Conservation (phyloP, 2,329 filamentous ascomycete genomes). For the Colletotrichum somersetense region DNA sequence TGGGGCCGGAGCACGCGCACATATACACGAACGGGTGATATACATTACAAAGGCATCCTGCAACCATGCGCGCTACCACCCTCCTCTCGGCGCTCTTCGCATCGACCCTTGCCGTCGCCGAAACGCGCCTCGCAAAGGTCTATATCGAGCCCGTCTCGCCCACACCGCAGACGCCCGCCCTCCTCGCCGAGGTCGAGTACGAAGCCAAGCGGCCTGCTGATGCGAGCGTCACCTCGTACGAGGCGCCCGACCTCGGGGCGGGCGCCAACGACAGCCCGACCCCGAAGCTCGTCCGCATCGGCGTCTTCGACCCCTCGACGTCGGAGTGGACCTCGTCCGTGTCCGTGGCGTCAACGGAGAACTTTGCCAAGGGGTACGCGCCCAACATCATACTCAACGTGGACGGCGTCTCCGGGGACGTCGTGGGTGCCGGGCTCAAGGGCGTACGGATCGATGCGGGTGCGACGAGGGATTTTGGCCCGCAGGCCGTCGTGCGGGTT, state of each 20-base stretch:
- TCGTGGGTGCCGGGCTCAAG: constrained; percentile 65
- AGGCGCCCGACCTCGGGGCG: constrained; percentile 66
- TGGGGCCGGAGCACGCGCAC: background rate
- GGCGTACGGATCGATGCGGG: constrained; percentile 74
- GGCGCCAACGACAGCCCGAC: constrained; percentile 42
- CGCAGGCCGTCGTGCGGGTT: constrained; percentile 66
- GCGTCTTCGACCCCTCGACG: constrained; percentile 64
- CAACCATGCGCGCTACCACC: constrained; percentile 57
- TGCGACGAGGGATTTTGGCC: constrained; percentile 74
- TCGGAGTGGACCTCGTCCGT: constrained; percentile 66
- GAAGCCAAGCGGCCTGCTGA: constrained; percentile 58
- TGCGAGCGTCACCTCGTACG: constrained; percentile 66
- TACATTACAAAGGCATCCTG: background rate
- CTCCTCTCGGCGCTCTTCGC: constrained; percentile 59
- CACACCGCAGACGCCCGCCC: constrained; percentile 50
- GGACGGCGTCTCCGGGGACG: constrained; percentile 54
- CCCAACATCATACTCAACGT: constrained; percentile 68
- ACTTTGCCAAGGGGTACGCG: constrained; percentile 72
- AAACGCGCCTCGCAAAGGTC: constrained; percentile 62
- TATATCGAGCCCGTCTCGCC: constrained; percentile 65
- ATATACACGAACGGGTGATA: constrained; percentile 1
- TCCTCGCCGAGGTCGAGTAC: constrained; percentile 70
- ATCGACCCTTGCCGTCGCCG: constrained; percentile 54
- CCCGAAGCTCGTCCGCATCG: constrained; percentile 66
- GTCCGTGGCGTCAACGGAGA: constrained; percentile 66